Conservation (phyloP, 2,329 filamentous ascomycete genomes). For the Xylaria digitata region DNA sequence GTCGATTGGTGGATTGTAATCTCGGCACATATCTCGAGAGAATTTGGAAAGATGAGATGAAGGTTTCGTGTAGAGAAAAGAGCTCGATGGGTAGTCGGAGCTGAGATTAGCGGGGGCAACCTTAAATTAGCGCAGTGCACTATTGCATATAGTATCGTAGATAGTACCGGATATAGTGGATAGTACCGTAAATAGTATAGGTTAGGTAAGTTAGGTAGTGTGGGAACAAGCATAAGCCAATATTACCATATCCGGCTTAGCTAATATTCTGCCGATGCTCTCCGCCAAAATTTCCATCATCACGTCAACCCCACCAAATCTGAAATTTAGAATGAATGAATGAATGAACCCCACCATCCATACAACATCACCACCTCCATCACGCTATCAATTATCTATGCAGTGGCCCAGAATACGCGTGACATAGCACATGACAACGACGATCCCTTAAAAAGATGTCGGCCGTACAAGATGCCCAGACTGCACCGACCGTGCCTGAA, state of each 20-base stretch:
- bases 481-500: conserved; percentile 33
- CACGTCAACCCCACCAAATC: conserved; percentile 39
- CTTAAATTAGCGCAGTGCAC: too few species aligned
- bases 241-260: background rate
- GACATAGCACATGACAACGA: background rate
- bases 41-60: too few species aligned
- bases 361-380: background rate
- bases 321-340: conserved; percentile 36
- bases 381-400: background rate
- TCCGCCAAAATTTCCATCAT: conserved; percentile 46
- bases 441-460: conserved; percentile 24
- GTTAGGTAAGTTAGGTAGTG: too few species aligned
- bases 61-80: too few species aligned
- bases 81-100: too few species aligned
- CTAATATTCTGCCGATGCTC: conserved; percentile 37
- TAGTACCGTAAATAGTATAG: too few species aligned
- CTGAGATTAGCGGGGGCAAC: too few species aligned
- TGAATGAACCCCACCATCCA: conserved; percentile 31
- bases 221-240: too few species aligned
- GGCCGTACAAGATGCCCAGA: conserved; percentile 26
- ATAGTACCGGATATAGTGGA: too few species aligned
- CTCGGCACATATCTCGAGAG: background rate
- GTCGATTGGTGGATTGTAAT: background rate
- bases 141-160: too few species aligned
- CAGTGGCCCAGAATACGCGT: background rate